Conservation (phyloP, 1,284 basidiomycete genomes). For the Heterobasidion occidentale region DNA sequence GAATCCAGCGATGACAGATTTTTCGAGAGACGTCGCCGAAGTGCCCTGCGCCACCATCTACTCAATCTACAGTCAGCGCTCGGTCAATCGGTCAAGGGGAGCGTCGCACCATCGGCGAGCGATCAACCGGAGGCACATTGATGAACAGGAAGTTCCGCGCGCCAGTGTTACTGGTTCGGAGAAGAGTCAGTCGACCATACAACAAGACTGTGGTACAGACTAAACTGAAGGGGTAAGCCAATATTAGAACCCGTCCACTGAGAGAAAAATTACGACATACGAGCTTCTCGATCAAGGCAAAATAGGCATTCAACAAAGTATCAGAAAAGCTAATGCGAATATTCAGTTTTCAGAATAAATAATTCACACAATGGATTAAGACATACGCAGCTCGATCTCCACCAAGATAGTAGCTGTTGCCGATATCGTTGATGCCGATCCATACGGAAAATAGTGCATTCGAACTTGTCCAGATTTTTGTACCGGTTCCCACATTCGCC, state of each 20-base stretch:
- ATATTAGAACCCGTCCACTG: not conserved
- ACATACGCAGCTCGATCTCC: not conserved
- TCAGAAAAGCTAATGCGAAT: slow-evolving; percentile 34
- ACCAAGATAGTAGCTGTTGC: slow-evolving; percentile 31
- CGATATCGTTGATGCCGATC: slow-evolving; percentile 59
- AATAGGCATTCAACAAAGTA: slow-evolving; percentile 41
- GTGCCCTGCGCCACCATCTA: slow-evolving; percentile 42
- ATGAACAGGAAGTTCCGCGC: slow-evolving; percentile 53
- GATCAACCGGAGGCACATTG: slow-evolving; percentile 48
- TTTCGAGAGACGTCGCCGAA: slow-evolving; percentile 31
- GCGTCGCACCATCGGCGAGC: slow-evolving; percentile 38
- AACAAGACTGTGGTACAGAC: too few species aligned
- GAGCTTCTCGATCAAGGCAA: slow-evolving; percentile 44
- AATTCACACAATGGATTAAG: not conserved
- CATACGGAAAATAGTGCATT: slow-evolving; percentile 50
- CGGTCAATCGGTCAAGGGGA: not conserved
- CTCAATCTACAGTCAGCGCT: too few species aligned
- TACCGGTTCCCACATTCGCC: slow-evolving; percentile 28
- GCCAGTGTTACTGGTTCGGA: slow-evolving; percentile 28
- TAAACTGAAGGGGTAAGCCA: too few species aligned
- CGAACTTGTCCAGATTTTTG: slow-evolving; percentile 41
- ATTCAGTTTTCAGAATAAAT: not conserved
- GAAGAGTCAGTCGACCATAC: too few species aligned
- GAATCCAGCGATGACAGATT: slow-evolving; percentile 41
- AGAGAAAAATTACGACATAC: slow-evolving; percentile 26